Percentiles rank a stretch among this genome's conserved stretches.
These are phyloP conservation scores for Brassica balearica DNA, from an alignment of 441 rosid genomes.

Conservation along the genomic window DNA sequence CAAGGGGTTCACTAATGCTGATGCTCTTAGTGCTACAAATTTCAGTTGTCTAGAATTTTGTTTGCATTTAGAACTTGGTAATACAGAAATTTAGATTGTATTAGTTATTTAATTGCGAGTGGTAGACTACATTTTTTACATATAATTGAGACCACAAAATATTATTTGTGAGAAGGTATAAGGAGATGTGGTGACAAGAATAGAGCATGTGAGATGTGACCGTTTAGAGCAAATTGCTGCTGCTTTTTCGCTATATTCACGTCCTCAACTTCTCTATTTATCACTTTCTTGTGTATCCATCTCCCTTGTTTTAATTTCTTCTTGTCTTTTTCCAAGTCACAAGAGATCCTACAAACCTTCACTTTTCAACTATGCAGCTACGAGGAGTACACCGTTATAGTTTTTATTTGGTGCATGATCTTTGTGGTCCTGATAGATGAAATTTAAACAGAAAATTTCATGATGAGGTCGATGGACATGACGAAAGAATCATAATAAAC, in stretches of 20 bases:
- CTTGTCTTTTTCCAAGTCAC: conserved; percentile 34
- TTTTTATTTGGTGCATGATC: neutral
- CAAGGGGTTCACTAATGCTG: too few species aligned
- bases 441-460: neutral
- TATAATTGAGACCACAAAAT: conserved; percentile 40
- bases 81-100: neutral
- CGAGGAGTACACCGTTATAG: conserved; percentile 35
- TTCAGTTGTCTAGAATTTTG: neutral
- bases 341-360: conserved; percentile 41
- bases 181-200: conserved; percentile 43
- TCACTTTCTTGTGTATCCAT: conserved; percentile 45
- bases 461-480: neutral
- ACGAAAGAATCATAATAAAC: neutral
- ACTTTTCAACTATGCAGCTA: conserved; percentile 36
- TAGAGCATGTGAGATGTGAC: conserved; percentile 51
- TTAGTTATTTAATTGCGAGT: neutral
- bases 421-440: conserved; percentile 12
- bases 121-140: conserved; percentile 16
- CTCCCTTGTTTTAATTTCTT: conserved; percentile 44
- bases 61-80: neutral
- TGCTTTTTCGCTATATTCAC: conserved; percentile 37
- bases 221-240: conserved; percentile 42
- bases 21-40: too few species aligned
- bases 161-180: conserved; percentile 35
- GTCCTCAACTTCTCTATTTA: conserved; percentile 41